Base-by-base conservation (phyloP, 768 basidiomycete species). In the Boletus insuetus region DNA sequence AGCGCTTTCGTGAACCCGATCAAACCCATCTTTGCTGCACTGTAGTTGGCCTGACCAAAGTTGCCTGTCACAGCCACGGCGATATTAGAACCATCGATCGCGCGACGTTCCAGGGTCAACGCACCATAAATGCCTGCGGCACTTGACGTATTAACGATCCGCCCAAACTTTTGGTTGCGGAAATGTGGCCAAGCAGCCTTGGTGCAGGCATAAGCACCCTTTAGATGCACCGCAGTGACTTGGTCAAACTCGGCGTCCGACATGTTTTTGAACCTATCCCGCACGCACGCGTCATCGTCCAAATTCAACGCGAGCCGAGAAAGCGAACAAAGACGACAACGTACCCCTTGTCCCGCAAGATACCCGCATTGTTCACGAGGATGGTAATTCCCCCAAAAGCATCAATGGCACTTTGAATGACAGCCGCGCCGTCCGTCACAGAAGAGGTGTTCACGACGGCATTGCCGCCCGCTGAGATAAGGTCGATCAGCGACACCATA, bases 141-240 rank as follows among this genome's bases (percentile, higher is more conserved):
- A 64, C 92, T 94, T 22, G 94, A 78, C n/a, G 91, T 94, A 74
- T 97, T 99, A 64, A 99, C 80, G 58, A 99, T 80, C 52, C 95
- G 86, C 6, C 97, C 97, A 60, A 91, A 98, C 77, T 94, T 89
- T 70, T 95, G 93, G 64, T 90, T 92, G 60, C 94, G 82, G 80
- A 99, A 96, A 66, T 90, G 75, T 13, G 94, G 93, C 97, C 97
- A 99, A 34, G 84, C 94, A 38, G 97, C 95, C 70, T 94, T 96
- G 34, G 91, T 89, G 70, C 92, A 94, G 8, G 92, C 77, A 71
- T 85, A 98, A 0, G 96, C 88, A 40, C 94, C 96, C 74, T 96
- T 98, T 60, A 99, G 72, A 67, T 98, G 97, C 14, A 98, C 94
- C 22, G 88, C 82, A 48, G 84, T 81, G 51, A 98, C 80, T 58